phyloP scores from a whole-genome alignment of 2,329 filamentous ascomycete species.

The Fusarium globosum region DNA sequence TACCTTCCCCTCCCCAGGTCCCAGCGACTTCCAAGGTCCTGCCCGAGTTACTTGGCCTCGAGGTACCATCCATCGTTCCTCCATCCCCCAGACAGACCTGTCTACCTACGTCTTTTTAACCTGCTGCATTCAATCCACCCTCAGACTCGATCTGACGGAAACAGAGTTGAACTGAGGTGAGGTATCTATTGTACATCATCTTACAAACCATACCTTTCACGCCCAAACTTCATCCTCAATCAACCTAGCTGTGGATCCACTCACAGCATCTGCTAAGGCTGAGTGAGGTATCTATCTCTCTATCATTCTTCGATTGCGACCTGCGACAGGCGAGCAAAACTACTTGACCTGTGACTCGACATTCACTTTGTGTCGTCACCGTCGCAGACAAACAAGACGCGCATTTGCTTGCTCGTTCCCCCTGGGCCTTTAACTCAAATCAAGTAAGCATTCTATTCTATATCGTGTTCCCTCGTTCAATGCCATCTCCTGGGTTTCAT shows the following conservation, averaged over 20 bases:
- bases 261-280: constrained; percentile 36
- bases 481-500: background rate
- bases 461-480: background rate
- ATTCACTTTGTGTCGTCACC: constrained; percentile 37
- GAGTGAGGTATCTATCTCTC: background rate
- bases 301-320: constrained; percentile 20
- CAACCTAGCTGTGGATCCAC: constrained; percentile 41
- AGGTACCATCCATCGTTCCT: constrained; percentile 52
- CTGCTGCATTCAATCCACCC: constrained; percentile 32
- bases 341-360: constrained; percentile 4
- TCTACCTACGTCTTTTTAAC: background rate
- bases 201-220: constrained; percentile 15
- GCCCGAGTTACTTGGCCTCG: constrained; percentile 54
- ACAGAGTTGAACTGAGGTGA: constrained; percentile 15
- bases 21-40: constrained; percentile 48
- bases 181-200: constrained; percentile 38
- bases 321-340: constrained; percentile 14
- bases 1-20: constrained; percentile 47
- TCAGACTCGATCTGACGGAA: constrained; percentile 34
- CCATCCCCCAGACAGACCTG: constrained; percentile 37
- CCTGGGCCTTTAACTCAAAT: constrained; percentile 2
- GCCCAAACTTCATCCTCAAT: constrained; percentile 24
- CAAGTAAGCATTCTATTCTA: constrained; percentile 29
- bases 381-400: constrained; percentile 29
- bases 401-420: constrained; percentile 31